Evolutionary conservation across 108 stramenopile species (phyloP), one percentile per base, ranked within the genome.

Genomic region (Ochromonas danica): DNA sequence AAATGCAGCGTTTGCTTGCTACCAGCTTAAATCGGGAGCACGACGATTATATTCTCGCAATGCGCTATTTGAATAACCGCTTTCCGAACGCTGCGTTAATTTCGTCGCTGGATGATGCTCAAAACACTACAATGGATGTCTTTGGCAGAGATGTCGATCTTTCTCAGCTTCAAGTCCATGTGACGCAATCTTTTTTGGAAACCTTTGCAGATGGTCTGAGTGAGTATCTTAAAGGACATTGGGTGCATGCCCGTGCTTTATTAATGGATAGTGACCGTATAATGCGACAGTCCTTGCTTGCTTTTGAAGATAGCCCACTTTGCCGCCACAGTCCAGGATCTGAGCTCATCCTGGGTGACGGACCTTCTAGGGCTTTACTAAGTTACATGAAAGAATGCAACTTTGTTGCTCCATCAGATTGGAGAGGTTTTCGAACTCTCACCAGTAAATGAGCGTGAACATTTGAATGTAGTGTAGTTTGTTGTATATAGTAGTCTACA

Each of bases 371-470:
- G 67, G 79, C 80, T 22, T 83, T 95, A n/a, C 91, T 93, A 61
- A 72, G 75, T 28, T 95, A 85, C 87, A 95, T 95, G 87, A 83
- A 89, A 63, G 79, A 89, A 35, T 63, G 83, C 36, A 88, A 87
- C 17, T 79, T 85, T 2, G 67, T 60, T 6, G 85, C 93, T 10
- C 92, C 93, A n/a, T 33, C 67, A 1, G 87, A 87, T 62, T 94
- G 94, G 94, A 77, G 77, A n/a, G 92, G 89, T 45, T 92, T 92
- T 43, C 89, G 94, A 62, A 86, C 89, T 75, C 81, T 94, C 28
- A 88, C 84, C 39, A 40, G 17, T 40, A 70, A 70, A 31, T 70
- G 33, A 70, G 51, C 51, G 51, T 17, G 51, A 57, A 57, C n/a
- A n/a, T n/a, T n/a, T n/a, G n/a, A n/a, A n/a, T n/a, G n/a, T n/a